Evolutionary conservation across 2,329 filamentous ascomycete genomes (phyloP), one percentile per base, ranked within the genome.

Genomic region (Fusarium robinianum): DNA sequence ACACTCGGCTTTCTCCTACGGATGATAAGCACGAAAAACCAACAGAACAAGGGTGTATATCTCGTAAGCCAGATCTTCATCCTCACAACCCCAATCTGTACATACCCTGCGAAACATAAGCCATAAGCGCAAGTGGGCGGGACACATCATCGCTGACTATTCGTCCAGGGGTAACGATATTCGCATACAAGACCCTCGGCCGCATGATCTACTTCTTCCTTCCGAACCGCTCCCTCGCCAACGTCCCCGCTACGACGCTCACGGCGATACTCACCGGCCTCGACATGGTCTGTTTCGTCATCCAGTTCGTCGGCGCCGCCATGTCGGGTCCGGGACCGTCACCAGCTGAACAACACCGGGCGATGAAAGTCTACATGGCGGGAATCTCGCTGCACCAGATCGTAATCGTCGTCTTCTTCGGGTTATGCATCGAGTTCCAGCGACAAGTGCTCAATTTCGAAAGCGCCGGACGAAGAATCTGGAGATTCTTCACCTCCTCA

Each of bases 321-420:
- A 60, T 63, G 55, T 51, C 57, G 5, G 46, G 54, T 5, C 61
- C 63, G 5, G 53, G 48, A 0, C 45, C 65, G 0, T 54, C 63
- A 0, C 49, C 59, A 0, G 55, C 61, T 2, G 57, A 60, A 6
- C 61, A 65, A 16, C 46, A 63, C 18, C 51, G 41, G 14, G 70
- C 63, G 2, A 67, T 74, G 1, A 63, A 72, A 35, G 64, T 75
- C 45, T 80, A 79, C 60, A 80, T 78, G 73, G 75, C 71, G 8
- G 77, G 77, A 1, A 74, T 80, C 11, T 75, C 71, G 0, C 58
- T 79, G 0, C 77, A 80, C 48, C 64, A 78, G 49, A 56, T 72
- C 19, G 77, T 77, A 44, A 76, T 79, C 40, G 45, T 78, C 3
- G 36, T 72, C n/a, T 77, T 80, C 47, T 55, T 70, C 2, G 57